phyloP scores from a whole-genome alignment of 306 rosid genomes.

The Cucurbita ficifolia region DNA sequence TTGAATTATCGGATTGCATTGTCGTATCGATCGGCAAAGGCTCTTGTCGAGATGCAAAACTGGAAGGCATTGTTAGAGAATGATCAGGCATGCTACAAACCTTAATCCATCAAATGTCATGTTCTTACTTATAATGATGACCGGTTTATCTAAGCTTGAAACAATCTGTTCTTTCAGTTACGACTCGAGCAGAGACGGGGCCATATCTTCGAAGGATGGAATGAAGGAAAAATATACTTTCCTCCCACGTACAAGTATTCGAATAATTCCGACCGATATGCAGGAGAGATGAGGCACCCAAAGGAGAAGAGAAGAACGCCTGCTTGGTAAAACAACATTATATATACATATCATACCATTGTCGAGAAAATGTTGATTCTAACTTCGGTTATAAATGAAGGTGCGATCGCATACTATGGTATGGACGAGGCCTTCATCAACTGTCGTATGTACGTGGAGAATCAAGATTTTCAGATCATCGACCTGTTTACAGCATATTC shows the following conservation, averaged over 20 bases:
- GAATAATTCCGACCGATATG: constrained; percentile 84
- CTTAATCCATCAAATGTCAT: neutral
- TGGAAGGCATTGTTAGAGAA: constrained; percentile 86
- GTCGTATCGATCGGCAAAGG: constrained; percentile 89
- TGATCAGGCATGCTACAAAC: constrained; percentile 63
- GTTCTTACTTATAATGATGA: neutral
- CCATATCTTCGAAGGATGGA: constrained; percentile 80
- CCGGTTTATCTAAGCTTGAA: constrained; percentile 15
- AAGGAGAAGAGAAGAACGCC: constrained; percentile 98
- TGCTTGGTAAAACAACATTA: constrained; percentile 50
- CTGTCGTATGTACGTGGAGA: constrained; percentile 94
- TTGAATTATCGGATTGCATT: constrained; percentile 93
- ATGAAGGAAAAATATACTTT: constrained; percentile 83
- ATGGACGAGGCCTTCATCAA: constrained; percentile 83
- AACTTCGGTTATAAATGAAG: constrained; percentile 27
- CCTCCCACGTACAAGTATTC: constrained; percentile 99
- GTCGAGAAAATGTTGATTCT: neutral
- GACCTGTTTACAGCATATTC: constrained; percentile 81
- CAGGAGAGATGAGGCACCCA: constrained; percentile 67
- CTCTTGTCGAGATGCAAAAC: constrained; percentile 94
- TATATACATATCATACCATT: too few relatives aligned
- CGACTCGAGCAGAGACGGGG: constrained; percentile 70
- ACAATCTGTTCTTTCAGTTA: constrained; percentile 38
- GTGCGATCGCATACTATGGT: constrained; percentile 97
- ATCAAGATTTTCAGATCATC: constrained; percentile 90